Conservation (phyloP, 2,329 filamentous ascomycete species). For the Fusarium albosuccineum region DNA sequence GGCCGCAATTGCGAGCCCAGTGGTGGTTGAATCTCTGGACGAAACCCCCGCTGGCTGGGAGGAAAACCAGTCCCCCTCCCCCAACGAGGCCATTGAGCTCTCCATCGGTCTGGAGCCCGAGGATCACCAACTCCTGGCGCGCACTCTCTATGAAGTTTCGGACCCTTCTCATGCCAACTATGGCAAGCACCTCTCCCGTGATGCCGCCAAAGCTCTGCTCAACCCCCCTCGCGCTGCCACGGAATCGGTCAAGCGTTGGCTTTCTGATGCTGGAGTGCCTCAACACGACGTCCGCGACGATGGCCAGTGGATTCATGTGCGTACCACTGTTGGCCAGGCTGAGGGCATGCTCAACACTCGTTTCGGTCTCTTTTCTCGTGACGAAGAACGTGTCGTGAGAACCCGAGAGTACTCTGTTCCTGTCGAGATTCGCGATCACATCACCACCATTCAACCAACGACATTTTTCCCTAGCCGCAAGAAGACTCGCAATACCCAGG, state of each 20-base stretch:
- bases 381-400: slow-evolving; percentile 58
- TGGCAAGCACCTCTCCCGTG: slow-evolving; percentile 62
- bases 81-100: slow-evolving; percentile 43
- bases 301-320: slow-evolving; percentile 58
- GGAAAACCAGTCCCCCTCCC: slow-evolving; percentile 27
- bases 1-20: slow-evolving; percentile 23
- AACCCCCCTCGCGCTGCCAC: slow-evolving; percentile 56
- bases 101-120: slow-evolving; percentile 49
- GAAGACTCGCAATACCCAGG: background rate
- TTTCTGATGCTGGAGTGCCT: slow-evolving; percentile 54
- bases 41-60: slow-evolving; percentile 43
- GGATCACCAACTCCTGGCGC: slow-evolving; percentile 52
- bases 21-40: slow-evolving; percentile 41
- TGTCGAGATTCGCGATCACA: slow-evolving; percentile 43
- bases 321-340: slow-evolving; percentile 55
- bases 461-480: slow-evolving; percentile 48
- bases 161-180: slow-evolving; percentile 61
- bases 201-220: slow-evolving; percentile 63
- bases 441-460: slow-evolving; percentile 64
- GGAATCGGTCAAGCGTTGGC: slow-evolving; percentile 59
- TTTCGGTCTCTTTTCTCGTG: slow-evolving; percentile 54
- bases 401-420: slow-evolving; percentile 57
- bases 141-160: slow-evolving; percentile 62
- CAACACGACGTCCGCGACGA: slow-evolving; percentile 52
- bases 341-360: slow-evolving; percentile 61